Evolutionary conservation across 2,329 filamentous ascomycete genomes (phyloP), one percentile per base, ranked within the genome.

Genomic region (Aaosphaeria arxii): DNA sequence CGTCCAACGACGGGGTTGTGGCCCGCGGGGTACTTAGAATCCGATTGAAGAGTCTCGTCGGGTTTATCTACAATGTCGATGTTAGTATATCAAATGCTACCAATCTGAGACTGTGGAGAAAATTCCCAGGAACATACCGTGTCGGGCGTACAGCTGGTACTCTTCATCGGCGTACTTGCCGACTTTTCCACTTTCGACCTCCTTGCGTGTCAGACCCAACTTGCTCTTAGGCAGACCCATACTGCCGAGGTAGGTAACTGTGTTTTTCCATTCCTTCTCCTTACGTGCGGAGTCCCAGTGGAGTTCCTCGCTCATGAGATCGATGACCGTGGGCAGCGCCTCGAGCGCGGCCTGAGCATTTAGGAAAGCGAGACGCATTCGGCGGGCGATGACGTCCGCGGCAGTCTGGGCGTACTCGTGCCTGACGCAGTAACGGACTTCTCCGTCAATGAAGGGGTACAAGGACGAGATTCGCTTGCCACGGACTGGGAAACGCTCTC

Each of bases 331-430:
- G 5, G 92, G 91, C 41, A 96, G 79, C 1, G 90, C 86, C 72
- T 96, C 90, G 7, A 96, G 82, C 1, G 91, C 87, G 7, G 91
- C 91, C 70, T 96, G 89, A 5, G 91, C 91, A 66, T 96, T 96
- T 57, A 96, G 74, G 75, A 96, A 97, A 6, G 91, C 88, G 47
- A 96, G 74, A 48, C 92, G 80, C 38, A 88, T 96, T 52, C 91
- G 81, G 50, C 92, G 82, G 3, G 91, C 91, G 42, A 96, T 77
- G 9, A 96, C 87, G 66, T 96, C 91, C 11, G 91, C 86, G 1
- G 90, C 89, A 3, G 89, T 95, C 71, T 95, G 89, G 4, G 92
- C 92, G 64, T 95, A 95, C 74, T 96, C 92, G 70, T 95, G 86
- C 44, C 85, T 79, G 38, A 95, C 84, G 28, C 90, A 90, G 67